A percentile compares a stretch with the other conserved stretches of the same genome.
These are phyloP conservation scores for Aureobasidium leucospermi DNA, from an alignment of 2,329 filamentous ascomycete genomes.

Conservation along the genomic window DNA sequence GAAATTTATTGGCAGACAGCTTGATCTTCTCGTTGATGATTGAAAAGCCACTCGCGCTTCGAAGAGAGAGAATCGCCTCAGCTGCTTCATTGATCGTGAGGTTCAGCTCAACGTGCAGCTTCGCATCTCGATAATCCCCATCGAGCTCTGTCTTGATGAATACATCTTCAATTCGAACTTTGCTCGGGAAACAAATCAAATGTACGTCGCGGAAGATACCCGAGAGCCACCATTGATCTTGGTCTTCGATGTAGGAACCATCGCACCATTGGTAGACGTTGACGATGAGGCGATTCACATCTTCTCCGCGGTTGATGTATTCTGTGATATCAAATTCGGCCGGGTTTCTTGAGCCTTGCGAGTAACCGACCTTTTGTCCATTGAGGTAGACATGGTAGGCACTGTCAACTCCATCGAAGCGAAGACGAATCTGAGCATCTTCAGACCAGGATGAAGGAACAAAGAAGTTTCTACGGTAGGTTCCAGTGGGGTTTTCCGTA, in stretches of 20 bases:
- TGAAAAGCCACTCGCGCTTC: background rate
- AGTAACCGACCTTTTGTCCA: conserved; percentile 56
- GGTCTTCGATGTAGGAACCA: conserved; percentile 62
- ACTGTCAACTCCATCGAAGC: conserved; percentile 67
- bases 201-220: conserved; percentile 61
- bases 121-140: conserved; percentile 42
- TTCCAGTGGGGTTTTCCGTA: conserved; percentile 57
- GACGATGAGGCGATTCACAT: conserved; percentile 51
- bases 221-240: conserved; percentile 27
- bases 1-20: conserved; percentile 22
- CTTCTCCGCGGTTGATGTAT: conserved; percentile 36
- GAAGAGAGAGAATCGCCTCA: background rate
- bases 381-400: conserved; percentile 66
- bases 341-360: conserved; percentile 61
- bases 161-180: conserved; percentile 49
- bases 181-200: conserved; percentile 49
- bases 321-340: conserved; percentile 61
- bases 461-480: conserved; percentile 50
- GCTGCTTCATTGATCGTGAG: conserved; percentile 31
- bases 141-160: conserved; percentile 51
- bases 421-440: conserved; percentile 51
- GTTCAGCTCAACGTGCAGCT: conserved; percentile 42
- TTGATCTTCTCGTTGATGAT: conserved; percentile 20
- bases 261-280: conserved; percentile 66
- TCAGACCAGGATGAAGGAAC: conserved; percentile 43